phyloP scores from a whole-genome alignment of 306 rosid species.

The Sechiopsis laciniata region DNA sequence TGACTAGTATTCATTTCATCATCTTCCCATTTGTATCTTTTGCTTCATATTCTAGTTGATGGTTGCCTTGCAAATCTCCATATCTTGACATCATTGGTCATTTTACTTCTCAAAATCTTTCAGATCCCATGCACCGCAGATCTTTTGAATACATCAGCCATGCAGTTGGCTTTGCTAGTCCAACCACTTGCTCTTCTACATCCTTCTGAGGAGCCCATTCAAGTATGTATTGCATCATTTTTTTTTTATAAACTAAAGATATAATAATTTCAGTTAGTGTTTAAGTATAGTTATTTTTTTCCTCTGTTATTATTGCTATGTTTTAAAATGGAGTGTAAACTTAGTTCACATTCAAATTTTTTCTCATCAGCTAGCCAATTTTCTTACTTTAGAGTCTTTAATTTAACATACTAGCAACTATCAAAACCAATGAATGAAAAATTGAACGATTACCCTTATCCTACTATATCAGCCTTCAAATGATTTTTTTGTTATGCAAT shows the following conservation, averaged over 20 bases:
- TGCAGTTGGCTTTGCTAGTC: conserved; percentile 92
- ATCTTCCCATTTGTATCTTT: background rate
- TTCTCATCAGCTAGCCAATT: background rate
- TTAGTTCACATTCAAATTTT: background rate
- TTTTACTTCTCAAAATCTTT: conserved; percentile 25
- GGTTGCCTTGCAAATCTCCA: background rate
- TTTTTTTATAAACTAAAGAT: conserved; percentile 17
- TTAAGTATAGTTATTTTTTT: background rate
- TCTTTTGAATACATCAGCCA: conserved; percentile 86
- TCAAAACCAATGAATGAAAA: background rate
- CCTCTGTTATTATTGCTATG: conserved; percentile 17
- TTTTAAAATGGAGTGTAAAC: background rate
- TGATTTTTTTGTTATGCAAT: background rate
- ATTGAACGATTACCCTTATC: background rate
- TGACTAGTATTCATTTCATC: conserved; percentile 11
- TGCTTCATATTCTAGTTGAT: conserved; percentile 5
- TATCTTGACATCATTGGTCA: conserved; percentile 10
- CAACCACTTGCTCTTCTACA: conserved; percentile 97
- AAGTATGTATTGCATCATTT: conserved; percentile 39
- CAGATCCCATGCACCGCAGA: conserved; percentile 91
- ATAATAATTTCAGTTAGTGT: background rate
- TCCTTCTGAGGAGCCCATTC: conserved; percentile 90
- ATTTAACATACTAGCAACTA: background rate
- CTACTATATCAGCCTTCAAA: background rate
- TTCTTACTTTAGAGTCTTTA: background rate